These are phyloP conservation scores for Diaporthe sp. DNA, from an alignment of 2,329 filamentous ascomycete genomes.

Conservation along the genomic window DNA sequence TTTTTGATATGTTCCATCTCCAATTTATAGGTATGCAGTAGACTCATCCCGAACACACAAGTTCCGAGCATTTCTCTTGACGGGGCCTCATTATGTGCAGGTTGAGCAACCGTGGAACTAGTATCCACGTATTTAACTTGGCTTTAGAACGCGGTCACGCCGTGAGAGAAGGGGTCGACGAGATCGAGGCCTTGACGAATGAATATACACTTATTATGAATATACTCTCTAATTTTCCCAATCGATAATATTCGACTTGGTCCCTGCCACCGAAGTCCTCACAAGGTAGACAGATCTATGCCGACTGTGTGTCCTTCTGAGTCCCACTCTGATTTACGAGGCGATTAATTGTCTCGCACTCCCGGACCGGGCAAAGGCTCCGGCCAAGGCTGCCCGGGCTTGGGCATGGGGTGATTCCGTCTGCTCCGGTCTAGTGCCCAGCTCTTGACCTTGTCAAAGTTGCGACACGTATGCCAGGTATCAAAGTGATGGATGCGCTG, in stretches of 20 bases:
- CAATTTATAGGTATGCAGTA: neutral
- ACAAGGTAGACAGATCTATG: too few relatives aligned
- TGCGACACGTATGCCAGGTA: neutral
- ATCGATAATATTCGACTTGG: too few relatives aligned
- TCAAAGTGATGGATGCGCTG: neutral
- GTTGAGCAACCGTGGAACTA: neutral
- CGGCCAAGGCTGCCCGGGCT: neutral
- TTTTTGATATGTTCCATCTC: neutral
- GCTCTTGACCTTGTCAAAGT: neutral
- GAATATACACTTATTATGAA: too few relatives aligned
- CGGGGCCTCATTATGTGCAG: neutral
- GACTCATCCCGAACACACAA: neutral
- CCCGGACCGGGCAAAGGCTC: neutral
- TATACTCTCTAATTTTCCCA: too few relatives aligned
- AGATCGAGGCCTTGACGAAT: too few relatives aligned
- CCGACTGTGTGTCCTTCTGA: too few relatives aligned
- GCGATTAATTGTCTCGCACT: neutral
- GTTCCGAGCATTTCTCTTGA: neutral
- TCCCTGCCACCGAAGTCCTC: too few relatives aligned
- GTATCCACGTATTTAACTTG: neutral
- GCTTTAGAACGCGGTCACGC: neutral
- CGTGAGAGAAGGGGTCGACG: too few relatives aligned
- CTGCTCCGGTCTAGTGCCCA: neutral
- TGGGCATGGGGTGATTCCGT: neutral
- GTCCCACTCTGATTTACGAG: too few relatives aligned